Evolutionary conservation across 805 yeast species (phyloP).

Genomic region (Saccharomycopsis vini): DNA sequence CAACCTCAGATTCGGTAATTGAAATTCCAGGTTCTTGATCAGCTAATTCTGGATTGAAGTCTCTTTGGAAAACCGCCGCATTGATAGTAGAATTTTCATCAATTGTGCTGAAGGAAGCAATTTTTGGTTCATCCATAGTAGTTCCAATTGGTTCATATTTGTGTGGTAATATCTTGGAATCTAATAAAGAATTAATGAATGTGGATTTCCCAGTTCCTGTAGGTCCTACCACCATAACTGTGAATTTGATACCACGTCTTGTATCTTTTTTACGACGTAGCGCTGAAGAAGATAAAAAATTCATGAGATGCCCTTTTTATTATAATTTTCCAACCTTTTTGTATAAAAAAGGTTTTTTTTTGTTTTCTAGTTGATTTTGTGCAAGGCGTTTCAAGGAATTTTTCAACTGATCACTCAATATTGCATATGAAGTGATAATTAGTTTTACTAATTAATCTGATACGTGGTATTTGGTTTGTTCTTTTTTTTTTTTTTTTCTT

Average conservation of each 20-base stretch:
- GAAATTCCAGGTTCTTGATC: conserved; percentile 68
- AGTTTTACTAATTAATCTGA: too few species aligned
- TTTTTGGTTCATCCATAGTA: conserved; percentile 26
- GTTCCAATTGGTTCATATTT: conserved; percentile 37
- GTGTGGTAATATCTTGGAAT: conserved; percentile 53
- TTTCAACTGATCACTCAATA: too few species aligned
- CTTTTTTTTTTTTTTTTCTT: too few species aligned
- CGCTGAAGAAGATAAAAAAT: conserved; percentile 19
- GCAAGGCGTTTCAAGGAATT: too few species aligned
- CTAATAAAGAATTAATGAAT: conserved; percentile 59
- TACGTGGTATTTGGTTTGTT: too few species aligned
- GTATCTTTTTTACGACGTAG: conserved; percentile 54
- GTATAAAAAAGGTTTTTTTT: too few species aligned
- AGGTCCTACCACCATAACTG: conserved; percentile 64
- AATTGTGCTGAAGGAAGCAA: conserved; percentile 39
- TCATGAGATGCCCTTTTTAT: too few species aligned
- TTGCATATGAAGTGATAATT: too few species aligned
- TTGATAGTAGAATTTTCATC: conserved; percentile 33
- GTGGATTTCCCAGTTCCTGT: conserved; percentile 75
- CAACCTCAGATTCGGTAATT: conserved; percentile 56
- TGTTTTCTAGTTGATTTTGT: too few species aligned
- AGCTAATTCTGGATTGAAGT: conserved; percentile 53
- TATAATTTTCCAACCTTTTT: too few species aligned
- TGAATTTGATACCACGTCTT: conserved; percentile 65
- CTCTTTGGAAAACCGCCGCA: conserved; percentile 50